Evolutionary conservation across 176 grass and related monocot genomes (phyloP).

Genomic region (Lolium rigidum): DNA sequence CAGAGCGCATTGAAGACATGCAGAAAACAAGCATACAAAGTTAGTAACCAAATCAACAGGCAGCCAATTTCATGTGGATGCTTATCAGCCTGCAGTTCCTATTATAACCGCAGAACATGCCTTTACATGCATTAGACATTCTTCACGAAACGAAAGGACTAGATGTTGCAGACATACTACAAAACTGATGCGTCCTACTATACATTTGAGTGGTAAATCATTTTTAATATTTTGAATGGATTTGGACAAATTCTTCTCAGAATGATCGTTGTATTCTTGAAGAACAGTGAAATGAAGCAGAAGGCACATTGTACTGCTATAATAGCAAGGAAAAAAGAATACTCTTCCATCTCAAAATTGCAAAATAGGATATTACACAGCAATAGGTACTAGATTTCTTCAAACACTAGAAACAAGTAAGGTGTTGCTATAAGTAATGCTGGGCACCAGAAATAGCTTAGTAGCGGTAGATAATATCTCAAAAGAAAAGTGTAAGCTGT

Average conservation of each 20-base stretch:
- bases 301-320: background rate
- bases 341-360: constrained; percentile 13
- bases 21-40: background rate
- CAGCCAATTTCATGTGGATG: background rate
- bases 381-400: constrained; percentile 22
- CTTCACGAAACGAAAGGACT: background rate
- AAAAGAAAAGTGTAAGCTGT: constrained; percentile 19
- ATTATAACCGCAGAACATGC: background rate
- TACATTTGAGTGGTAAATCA: background rate
- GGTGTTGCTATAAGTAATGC: constrained; percentile 9
- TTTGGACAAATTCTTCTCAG: background rate
- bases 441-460: constrained; percentile 12
- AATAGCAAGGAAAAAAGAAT: background rate
- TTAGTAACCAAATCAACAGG: background rate
- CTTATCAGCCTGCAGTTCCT: background rate
- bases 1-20: background rate
- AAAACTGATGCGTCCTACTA: background rate
- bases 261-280: background rate
- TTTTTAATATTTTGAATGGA: background rate
- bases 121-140: background rate
- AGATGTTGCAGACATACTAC: background rate
- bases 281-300: background rate
- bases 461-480: constrained; percentile 10
- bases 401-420: constrained; percentile 13
- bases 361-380: background rate